Evolutionary conservation across 2,329 filamentous ascomycete genomes (phyloP), one percentile per base, ranked within the genome.

Genomic region (Colletotrichum camelliae): DNA sequence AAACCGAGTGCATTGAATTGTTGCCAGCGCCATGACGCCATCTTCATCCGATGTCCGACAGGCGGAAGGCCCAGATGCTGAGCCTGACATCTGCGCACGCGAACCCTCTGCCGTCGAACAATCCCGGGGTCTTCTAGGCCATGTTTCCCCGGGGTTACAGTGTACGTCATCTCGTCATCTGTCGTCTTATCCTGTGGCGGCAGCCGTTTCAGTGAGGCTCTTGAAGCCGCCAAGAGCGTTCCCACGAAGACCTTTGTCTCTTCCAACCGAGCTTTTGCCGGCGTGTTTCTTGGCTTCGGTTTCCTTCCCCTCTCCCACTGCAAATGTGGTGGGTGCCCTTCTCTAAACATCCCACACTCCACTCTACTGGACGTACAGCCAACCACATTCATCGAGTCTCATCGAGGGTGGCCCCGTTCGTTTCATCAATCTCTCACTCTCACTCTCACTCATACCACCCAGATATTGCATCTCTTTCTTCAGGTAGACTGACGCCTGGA

Each of bases 111-210:
- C 18, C 5, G 16, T 21, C 18, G 33, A 48, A 58, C 31, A 24
- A 60, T 58, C 18, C n/a, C 2, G 33, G 58, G 35, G 5, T 4
- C 15, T 64, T 21, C 27, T 35, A 68, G 13, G 52, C 21, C 29
- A 35, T 33, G 48, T 29, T 68, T 37, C 29, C 73, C 62, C 15
- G 24, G 18, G 21, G 62, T 67, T 62, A 55, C 62, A 35, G 57
- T 33, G 16, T 73, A 69, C 58, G 48, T 70, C 67, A 74, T 65
- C 43, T 71, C 35, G 52, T 66, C 43, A n/a, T 9, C 31, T 73
- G 57, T 75, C 73, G 73, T 73, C 73, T 35, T 57, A 37, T 73
- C 58, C 57, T 75, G 73, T 48, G 43, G 70, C 73, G 62, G 43
- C 35, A 48, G 31, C 16, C 64, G 73, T 75, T 75, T 75, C 72